These are phyloP conservation scores for Trypanosoma mega DNA, from an alignment of 208 protist species.

Conservation along the genomic window DNA sequence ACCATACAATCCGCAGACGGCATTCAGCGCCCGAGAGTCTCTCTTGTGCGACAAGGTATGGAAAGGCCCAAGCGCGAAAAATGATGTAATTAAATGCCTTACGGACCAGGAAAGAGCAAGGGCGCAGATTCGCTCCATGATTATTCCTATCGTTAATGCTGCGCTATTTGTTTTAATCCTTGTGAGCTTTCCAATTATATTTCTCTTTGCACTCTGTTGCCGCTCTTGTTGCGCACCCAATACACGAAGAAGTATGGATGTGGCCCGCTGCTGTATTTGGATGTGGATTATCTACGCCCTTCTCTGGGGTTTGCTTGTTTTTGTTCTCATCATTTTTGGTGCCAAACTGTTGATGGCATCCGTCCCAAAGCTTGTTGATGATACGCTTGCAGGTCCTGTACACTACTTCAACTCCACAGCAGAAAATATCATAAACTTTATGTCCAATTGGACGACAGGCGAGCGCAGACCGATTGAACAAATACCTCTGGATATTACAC, in stretches of 20 bases:
- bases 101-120: conserved; percentile 41
- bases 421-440: conserved; percentile 16
- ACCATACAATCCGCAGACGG: too few relatives aligned
- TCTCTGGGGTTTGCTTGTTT: conserved; percentile 45
- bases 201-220: conserved; percentile 20
- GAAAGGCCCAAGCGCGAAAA: conserved; percentile 43
- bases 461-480: neutral
- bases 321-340: conserved; percentile 63
- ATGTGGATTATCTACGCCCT: conserved; percentile 63
- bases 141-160: conserved; percentile 45
- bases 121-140: conserved; percentile 55
- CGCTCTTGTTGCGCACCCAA: conserved; percentile 39
- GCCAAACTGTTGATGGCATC: conserved; percentile 11
- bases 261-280: conserved; percentile 52
- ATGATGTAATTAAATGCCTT: conserved; percentile 61
- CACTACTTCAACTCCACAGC: conserved; percentile 20
- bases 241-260: neutral
- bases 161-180: conserved; percentile 59
- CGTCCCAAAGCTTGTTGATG: neutral
- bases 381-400: conserved; percentile 12
- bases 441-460: conserved; percentile 11
- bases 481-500: neutral
- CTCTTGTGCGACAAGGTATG: conserved; percentile 74
- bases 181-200: conserved; percentile 55
- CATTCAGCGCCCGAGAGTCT: neutral